phyloP scores from a whole-genome alignment of 352 stramenopile species.

The Phytophthora citrophthora region DNA sequence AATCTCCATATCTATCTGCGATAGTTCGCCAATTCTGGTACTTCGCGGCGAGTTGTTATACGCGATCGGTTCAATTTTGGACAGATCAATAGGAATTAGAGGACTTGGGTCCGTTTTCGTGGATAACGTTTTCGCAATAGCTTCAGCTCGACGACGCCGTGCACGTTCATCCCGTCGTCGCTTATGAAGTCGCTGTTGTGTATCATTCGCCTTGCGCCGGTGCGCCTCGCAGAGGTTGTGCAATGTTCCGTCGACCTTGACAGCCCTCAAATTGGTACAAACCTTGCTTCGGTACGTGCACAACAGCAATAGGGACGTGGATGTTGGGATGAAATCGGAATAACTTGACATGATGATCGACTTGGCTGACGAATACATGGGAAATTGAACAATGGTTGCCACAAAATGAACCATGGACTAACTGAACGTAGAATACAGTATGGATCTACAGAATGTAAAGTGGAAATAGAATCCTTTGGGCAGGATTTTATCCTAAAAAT shows the following conservation, averaged over 20 bases:
- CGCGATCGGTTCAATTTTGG: no score
- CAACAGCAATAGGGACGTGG: constrained; percentile 25
- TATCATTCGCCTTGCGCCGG: constrained; percentile 58
- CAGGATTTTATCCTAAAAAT: not conserved
- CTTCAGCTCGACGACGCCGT: no score
- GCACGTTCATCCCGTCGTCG: constrained; percentile 28
- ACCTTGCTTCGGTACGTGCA: constrained; percentile 61
- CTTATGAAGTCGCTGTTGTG: constrained; percentile 56
- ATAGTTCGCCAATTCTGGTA: no score
- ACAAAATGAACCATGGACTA: not conserved
- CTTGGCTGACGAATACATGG: not conserved
- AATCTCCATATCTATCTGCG: no score
- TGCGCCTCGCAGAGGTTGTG: constrained; percentile 71
- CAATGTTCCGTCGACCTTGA: constrained; percentile 54
- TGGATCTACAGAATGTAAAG: not conserved
- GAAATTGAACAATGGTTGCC: constrained; percentile 1
- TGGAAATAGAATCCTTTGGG: not conserved
- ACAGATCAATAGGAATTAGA: no score
- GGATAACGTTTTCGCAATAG: no score
- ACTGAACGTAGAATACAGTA: no score
- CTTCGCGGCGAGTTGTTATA: no score
- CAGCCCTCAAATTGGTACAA: constrained; percentile 50
- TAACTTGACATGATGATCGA: constrained; percentile 10
- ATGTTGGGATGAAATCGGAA: constrained; percentile 21
- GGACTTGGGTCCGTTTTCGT: no score